These are phyloP conservation scores for Guadua angustifolia DNA, from an alignment of 176 grass and related monocot species.

Conservation along the genomic window DNA sequence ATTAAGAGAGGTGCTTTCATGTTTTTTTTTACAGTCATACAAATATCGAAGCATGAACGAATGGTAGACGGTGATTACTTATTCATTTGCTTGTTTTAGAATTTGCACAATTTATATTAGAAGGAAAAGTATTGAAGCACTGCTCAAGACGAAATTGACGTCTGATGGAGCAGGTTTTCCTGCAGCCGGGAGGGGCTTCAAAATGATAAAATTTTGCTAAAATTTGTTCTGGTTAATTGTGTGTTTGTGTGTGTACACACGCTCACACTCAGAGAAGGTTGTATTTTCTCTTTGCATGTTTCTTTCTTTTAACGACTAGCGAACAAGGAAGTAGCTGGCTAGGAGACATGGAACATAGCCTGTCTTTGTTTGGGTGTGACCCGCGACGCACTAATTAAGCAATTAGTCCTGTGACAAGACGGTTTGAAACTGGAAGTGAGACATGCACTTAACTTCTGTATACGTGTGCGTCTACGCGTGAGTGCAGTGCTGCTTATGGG, in stretches of 20 bases:
- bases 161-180: neutral
- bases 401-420: neutral
- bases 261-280: neutral
- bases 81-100: no score
- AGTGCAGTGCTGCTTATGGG: slow-evolving; percentile 79
- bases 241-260: neutral
- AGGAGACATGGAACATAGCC: slow-evolving; percentile 1
- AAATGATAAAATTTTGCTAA: neutral
- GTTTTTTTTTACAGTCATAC: no score
- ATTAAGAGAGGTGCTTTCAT: no score
- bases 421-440: neutral
- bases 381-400: neutral
- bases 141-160: neutral
- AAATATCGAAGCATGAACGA: no score
- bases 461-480: neutral
- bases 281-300: neutral
- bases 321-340: neutral
- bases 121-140: no score
- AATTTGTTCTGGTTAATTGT: neutral
- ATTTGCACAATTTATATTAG: no score
- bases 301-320: neutral
- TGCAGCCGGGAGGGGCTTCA: neutral
- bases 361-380: neutral
- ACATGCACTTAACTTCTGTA: neutral
- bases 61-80: no score